Base-by-base conservation (phyloP, 78 protist species). In the slime mould (Dictyostelium discoideum) region DNA sequence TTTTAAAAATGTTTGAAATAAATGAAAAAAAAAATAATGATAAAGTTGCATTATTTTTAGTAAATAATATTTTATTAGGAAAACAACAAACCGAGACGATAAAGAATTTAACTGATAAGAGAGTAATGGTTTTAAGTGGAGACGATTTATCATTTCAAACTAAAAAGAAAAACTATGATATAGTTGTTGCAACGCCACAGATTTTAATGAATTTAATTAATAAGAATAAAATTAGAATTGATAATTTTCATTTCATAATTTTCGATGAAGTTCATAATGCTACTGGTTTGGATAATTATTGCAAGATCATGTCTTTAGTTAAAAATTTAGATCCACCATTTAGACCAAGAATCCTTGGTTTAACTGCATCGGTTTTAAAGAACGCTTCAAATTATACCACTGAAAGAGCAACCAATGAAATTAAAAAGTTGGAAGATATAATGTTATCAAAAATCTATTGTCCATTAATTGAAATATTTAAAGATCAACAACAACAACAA, bases 241-340 rank as follows among this genome's bases (percentile, higher is more conserved):
- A 5, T 8, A 85, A 89, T 29, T 92, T 92, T 50, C 54, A 90
- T 57, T 39, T 81, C 18, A 76, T 96, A 24, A 78, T 77, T 7
- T 92, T 96, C 69, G 97, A 96, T 74, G 97, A 96, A 39, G 87
- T 78, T 20, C 97, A 96, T 69, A 50, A 96, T 85, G 97, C 97
- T 0, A 73, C 44, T 11, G 89, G 86, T 20, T 57, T 22, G 4
- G 96, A 96, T 73, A 11, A 60, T 9, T 96, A 78, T 82, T 22
- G 37, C 7, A 60, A 60, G 14, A 54, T 93, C 14, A 83, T 87
- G 85, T 26, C 5, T 0, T 8, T 24, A 6, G 13, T 84, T 18
- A 39, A 84, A n/a, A 16, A 7, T 3, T 40, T 85, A 14, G 80
- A 44, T 0, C 39, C 29, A 5, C 24, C 20, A n/a, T n/a, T n/a